These are phyloP conservation scores for Penicillium thymicola DNA, from an alignment of 2,329 filamentous ascomycete genomes.

Conservation along the genomic window DNA sequence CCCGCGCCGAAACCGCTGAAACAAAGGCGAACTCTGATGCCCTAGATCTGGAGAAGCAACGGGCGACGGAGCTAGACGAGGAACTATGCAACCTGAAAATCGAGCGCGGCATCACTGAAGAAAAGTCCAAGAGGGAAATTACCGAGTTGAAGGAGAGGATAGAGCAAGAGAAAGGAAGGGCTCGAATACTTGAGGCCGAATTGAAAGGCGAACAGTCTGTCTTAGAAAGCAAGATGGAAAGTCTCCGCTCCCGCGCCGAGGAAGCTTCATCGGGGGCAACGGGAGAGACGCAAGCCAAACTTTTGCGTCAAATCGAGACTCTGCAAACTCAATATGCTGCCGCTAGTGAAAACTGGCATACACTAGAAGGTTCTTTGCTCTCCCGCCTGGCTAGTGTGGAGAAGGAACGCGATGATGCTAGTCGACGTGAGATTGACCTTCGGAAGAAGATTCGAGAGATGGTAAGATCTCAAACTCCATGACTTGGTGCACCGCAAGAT, in stretches of 20 bases:
- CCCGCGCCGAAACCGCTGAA: slow-evolving; percentile 65
- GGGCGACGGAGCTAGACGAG: slow-evolving; percentile 55
- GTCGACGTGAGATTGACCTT: slow-evolving; percentile 78
- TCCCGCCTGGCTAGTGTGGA: slow-evolving; percentile 75
- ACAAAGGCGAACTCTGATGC: slow-evolving; percentile 65
- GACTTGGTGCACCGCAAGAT: background rate
- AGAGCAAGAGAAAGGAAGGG: slow-evolving; percentile 68
- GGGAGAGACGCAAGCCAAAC: slow-evolving; percentile 81
- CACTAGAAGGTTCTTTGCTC: slow-evolving; percentile 82
- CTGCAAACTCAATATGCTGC: slow-evolving; percentile 92
- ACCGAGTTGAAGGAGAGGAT: slow-evolving; percentile 70
- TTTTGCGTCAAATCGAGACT: slow-evolving; percentile 90
- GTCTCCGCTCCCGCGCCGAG: slow-evolving; percentile 78
- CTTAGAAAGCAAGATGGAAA: slow-evolving; percentile 85
- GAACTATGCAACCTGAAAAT: slow-evolving; percentile 64
- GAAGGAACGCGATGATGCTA: slow-evolving; percentile 84
- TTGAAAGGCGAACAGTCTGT: slow-evolving; percentile 71
- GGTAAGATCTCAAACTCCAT: slow-evolving; percentile 50
- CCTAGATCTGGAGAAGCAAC: slow-evolving; percentile 62
- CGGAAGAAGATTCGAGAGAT: slow-evolving; percentile 85
- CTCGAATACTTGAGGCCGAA: slow-evolving; percentile 68
- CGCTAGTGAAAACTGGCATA: slow-evolving; percentile 96
- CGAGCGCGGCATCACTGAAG: slow-evolving; percentile 72
- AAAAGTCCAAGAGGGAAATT: slow-evolving; percentile 68
- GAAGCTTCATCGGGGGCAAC: slow-evolving; percentile 80